A percentile compares a stretch with the other conserved stretches of the same genome.
phyloP scores from a whole-genome alignment of 2,329 filamentous ascomycete species.

The Alternaria sp. region DNA sequence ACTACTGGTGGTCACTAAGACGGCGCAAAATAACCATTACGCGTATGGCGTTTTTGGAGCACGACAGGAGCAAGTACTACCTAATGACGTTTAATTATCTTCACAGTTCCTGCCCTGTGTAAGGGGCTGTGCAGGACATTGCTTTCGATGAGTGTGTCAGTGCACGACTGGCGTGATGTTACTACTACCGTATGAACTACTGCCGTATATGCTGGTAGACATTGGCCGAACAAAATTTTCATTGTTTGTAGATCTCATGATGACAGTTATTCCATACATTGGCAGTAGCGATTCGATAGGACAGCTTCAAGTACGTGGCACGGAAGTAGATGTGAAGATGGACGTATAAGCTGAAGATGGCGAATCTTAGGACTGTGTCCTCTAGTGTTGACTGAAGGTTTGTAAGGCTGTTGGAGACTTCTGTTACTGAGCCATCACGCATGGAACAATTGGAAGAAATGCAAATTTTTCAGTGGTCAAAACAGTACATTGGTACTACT shows the following conservation, averaged over 20 bases:
- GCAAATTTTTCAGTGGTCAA: neutral
- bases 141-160: neutral
- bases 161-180: neutral
- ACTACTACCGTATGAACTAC: neutral
- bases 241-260: neutral
- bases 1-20: constrained; percentile 35
- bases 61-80: neutral
- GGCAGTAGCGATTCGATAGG: rapidly evolving
- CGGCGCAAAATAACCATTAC: neutral
- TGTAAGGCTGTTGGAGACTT: neutral
- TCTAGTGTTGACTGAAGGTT: neutral
- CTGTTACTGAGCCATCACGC: neutral
- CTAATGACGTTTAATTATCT: neutral
- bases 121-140: neutral
- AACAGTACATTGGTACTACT: neutral
- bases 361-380: neutral
- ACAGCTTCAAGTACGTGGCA: neutral
- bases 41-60: neutral
- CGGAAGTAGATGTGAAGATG: neutral
- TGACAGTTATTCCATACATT: rapidly evolving
- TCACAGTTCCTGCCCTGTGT: neutral
- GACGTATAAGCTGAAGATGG: neutral
- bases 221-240: neutral
- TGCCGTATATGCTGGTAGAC: neutral
- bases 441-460: neutral